A percentile compares a stretch with the other conserved stretches of the same genome.
Conservation (phyloP, 2,329 filamentous ascomycete species). For the Pseudogymnoascus sp. region DNA sequence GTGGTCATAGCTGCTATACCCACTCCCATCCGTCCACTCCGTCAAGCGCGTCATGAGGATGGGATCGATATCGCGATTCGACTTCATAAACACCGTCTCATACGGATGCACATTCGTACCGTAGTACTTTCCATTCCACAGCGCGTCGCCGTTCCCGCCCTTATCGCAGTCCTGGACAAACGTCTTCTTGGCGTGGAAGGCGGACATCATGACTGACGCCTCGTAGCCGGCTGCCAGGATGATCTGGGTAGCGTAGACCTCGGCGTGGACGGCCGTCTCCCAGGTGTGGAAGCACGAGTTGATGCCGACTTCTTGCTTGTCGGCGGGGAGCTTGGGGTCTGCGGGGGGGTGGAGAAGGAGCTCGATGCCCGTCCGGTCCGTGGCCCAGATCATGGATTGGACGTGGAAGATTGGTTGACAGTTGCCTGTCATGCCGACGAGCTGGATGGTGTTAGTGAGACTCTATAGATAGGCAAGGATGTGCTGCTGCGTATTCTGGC, state of each 20-base stretch:
- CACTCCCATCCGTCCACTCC: conserved; percentile 18
- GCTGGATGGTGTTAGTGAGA: conserved; percentile 16
- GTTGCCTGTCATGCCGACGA: conserved; percentile 26
- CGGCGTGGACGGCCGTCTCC: conserved; percentile 19
- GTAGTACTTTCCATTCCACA: conserved; percentile 21
- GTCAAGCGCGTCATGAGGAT: conserved; percentile 17
- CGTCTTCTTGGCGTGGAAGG: conserved; percentile 17
- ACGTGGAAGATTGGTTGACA: conserved; percentile 23
- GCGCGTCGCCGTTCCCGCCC: conserved; percentile 17
- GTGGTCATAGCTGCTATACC: conserved; percentile 24
- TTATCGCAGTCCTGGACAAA: conserved; percentile 14
- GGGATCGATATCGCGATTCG: conserved; percentile 20
- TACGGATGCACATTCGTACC: conserved; percentile 23
- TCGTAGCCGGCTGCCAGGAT: conserved; percentile 22
- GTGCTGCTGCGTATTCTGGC: neutral
- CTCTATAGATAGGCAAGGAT: neutral
- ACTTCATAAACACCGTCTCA: conserved; percentile 25
- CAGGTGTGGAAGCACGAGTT: conserved; percentile 21
- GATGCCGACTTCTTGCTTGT: conserved; percentile 18
- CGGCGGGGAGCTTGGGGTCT: conserved; percentile 13
- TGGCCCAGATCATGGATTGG: conserved; percentile 20
- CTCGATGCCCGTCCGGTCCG: conserved; percentile 20
- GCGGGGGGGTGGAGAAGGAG: conserved; percentile 20
- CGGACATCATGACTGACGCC: conserved; percentile 23
- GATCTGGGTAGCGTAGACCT: conserved; percentile 19